Conservation (phyloP, 225 moss, liverwort and hornwort genomes). For the Pseudisothecium myosuroides region DNA sequence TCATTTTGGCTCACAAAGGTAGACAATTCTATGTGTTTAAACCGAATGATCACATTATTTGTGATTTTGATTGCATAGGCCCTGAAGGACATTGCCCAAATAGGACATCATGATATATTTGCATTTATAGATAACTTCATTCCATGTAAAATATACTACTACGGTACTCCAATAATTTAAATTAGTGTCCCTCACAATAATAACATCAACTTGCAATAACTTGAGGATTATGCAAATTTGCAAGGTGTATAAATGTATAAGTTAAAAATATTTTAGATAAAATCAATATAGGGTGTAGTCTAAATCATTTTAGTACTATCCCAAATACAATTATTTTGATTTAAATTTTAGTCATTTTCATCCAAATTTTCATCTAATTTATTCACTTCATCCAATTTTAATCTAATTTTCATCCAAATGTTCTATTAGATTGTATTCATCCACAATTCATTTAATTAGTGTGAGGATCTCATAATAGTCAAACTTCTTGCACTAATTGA, state of each 20-base stretch:
- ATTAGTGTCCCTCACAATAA: accelerated
- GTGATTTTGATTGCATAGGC: not conserved
- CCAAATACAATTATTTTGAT: not conserved
- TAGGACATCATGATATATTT: not conserved
- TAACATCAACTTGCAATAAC: not conserved
- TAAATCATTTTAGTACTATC: not conserved
- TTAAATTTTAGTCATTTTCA: not conserved
- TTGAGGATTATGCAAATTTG: not conserved
- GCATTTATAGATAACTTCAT: not conserved
- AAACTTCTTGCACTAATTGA: not conserved
- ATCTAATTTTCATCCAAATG: not conserved
- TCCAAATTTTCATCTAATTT: not conserved
- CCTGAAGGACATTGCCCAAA: accelerated
- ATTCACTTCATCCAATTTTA: not conserved
- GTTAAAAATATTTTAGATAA: not conserved
- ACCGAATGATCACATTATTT: not conserved
- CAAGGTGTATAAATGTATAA: accelerated
- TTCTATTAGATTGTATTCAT: not conserved
- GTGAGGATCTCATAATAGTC: too few species aligned
- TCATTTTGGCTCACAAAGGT: not conserved
- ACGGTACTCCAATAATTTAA: not conserved
- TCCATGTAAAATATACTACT: not conserved
- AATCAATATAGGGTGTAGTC: not conserved
- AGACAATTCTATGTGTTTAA: not conserved
- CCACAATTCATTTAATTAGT: not conserved